Conservation (phyloP, 306 rosid genomes). For the Pachyrhizus erosus region DNA sequence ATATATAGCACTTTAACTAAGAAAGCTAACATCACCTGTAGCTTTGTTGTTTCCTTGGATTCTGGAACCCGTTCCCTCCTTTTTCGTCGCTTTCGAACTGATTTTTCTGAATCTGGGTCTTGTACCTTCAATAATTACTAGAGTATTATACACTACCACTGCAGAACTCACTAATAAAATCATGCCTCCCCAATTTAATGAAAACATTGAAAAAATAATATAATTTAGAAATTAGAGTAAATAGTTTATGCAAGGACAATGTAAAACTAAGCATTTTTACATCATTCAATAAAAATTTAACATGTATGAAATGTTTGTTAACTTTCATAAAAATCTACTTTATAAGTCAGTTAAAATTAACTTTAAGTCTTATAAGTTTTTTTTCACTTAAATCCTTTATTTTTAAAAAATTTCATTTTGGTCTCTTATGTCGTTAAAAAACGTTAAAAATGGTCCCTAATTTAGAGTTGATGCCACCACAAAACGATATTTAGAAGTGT, state of each 20-base stretch:
- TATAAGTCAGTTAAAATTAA: too few relatives aligned
- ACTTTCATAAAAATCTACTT: background rate
- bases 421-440: too few relatives aligned
- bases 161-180: constrained; percentile 6
- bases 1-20: background rate
- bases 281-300: background rate
- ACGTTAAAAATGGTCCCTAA: too few relatives aligned
- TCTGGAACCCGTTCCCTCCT: constrained; percentile 61
- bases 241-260: background rate
- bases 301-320: background rate
- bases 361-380: too few relatives aligned
- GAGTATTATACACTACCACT: constrained; percentile 9
- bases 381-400: too few relatives aligned
- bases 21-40: constrained; percentile 64
- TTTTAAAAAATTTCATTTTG: too few relatives aligned
- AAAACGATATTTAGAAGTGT: too few relatives aligned
- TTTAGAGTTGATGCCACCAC: too few relatives aligned
- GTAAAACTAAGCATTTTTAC: too few relatives aligned
- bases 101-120: constrained; percentile 61
- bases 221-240: background rate
- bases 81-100: constrained; percentile 65
- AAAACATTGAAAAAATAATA: background rate
- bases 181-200: constrained; percentile 6
- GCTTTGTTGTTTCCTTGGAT: constrained; percentile 58
- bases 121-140: constrained; percentile 58